Conservation (phyloP, 768 basidiomycete genomes). For the Mycena crocata region DNA sequence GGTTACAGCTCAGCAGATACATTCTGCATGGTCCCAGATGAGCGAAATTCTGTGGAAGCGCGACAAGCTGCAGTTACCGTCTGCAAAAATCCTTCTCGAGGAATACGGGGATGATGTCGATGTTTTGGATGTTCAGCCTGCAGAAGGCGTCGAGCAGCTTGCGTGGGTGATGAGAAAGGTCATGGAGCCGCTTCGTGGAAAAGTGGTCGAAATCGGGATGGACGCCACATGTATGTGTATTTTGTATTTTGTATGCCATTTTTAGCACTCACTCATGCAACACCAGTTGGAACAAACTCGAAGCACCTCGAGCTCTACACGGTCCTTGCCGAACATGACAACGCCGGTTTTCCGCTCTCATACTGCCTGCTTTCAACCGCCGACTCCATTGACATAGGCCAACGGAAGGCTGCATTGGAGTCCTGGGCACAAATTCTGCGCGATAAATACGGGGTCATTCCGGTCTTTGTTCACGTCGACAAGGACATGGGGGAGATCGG, state of each 20-base stretch:
- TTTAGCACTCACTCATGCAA: not conserved
- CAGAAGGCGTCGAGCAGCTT: slow-evolving; percentile 10
- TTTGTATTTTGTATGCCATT: not conserved
- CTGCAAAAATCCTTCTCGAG: slow-evolving; percentile 25
- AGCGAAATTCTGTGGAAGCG: slow-evolving; percentile 35
- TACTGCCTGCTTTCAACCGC: slow-evolving; percentile 40
- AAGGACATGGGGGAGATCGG: slow-evolving; percentile 36
- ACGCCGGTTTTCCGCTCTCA: slow-evolving; percentile 38
- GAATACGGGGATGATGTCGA: slow-evolving; percentile 33
- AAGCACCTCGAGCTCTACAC: slow-evolving; percentile 42
- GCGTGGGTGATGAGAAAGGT: slow-evolving; percentile 32
- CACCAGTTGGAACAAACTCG: slow-evolving; percentile 38
- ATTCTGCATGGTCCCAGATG: slow-evolving; percentile 29
- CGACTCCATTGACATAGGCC: slow-evolving; percentile 31
- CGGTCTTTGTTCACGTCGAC: slow-evolving; percentile 31
- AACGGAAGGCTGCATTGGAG: slow-evolving; percentile 30
- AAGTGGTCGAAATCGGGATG: slow-evolving; percentile 26
- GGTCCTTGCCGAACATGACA: slow-evolving; percentile 38
- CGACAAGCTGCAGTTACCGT: slow-evolving; percentile 25
- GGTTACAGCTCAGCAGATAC: slow-evolving; percentile 25
- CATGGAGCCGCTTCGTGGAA: slow-evolving; percentile 26
- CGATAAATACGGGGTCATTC: slow-evolving; percentile 27
- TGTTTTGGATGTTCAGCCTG: slow-evolving; percentile 8
- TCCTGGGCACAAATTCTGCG: slow-evolving; percentile 17
- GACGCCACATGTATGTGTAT: not conserved